Evolutionary conservation across 2,329 filamentous ascomycete species (phyloP).

Genomic region (Colletotrichum sp.): DNA sequence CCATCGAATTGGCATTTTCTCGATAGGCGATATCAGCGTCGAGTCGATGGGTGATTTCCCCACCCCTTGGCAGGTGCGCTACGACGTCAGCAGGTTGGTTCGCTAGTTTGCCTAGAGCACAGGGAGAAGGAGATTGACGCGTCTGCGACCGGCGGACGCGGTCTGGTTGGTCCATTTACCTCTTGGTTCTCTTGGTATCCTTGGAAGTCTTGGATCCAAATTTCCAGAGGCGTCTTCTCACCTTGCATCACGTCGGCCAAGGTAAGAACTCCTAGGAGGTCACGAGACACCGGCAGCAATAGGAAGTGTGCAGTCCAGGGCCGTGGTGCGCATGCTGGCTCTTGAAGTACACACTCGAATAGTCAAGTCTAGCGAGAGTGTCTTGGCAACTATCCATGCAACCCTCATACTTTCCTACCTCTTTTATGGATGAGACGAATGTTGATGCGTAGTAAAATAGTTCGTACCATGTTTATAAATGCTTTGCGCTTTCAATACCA

Average conservation of each 20-base stretch:
- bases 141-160: background rate
- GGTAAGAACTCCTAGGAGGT: background rate
- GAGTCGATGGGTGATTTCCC: background rate
- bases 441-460: too few relatives aligned
- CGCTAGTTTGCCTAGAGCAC: background rate
- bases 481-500: too few relatives aligned
- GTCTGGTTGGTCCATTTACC: background rate
- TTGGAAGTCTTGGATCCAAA: background rate
- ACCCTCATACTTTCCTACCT: background rate
- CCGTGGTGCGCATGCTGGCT: too few relatives aligned
- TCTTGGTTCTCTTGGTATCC: background rate
- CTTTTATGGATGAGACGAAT: background rate
- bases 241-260: background rate
- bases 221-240: background rate
- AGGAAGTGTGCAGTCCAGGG: background rate
- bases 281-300: rapidly evolving
- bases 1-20: background rate
- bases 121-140: background rate
- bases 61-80: background rate
- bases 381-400: background rate
- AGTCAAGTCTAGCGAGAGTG: too few relatives aligned
- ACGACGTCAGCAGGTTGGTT: background rate
- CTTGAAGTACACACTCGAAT: too few relatives aligned
- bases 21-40: background rate
- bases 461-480: too few relatives aligned